Evolutionary conservation across 306 rosid genomes (phyloP), one percentile per base, ranked within the genome.

Genomic region (Vigna trinervia): DNA sequence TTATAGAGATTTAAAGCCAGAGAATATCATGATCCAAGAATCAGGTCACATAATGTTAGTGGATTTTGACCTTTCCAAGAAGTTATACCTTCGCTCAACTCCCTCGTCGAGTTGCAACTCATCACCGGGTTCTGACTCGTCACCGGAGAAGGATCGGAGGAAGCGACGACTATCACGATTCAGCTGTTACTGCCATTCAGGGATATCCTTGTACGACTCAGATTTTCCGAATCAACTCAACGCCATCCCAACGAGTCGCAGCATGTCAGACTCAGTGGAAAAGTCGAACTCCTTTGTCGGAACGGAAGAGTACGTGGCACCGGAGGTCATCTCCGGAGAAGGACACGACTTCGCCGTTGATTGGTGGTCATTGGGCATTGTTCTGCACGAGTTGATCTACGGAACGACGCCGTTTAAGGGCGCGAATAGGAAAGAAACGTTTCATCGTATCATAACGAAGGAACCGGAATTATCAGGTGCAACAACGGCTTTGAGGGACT

Each of bases 291-390:
- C 98, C 20, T 95, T 95, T 67, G 98, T 95, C 6, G 98, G 98
- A 15, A 95, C 97, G 0, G 98, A 95, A 84, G 98, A 95, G 79
- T 95, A 95, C 80, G 96, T 95, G 56, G 93, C 98, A 26, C 98
- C 98, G 1, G 98, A 95, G 75, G 86, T 95, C 15, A 73, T 95
- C 0, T 56, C 82, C 0, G 98, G 97, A 0, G 10, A 79, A 8
- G 98, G 97, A 6, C 98, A 95, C 59, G 78, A 87, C 28, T 95
- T 92, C 38, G 80, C 88, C 2, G 98, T 90, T 9, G 98, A 95
- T 82, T 95, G 98, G 98, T 95, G 98, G 98, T 89, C 98, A 1
- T 75, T 84, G 4, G 98, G 98, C 0, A 75, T 92, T 0, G 75
- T 95, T 28, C 85, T 95, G 6, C 87, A 95, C 61, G 98, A 92